Base-by-base conservation (phyloP, 495 filamentous ascomycete species). In the Massariosphaeria phaeospora region DNA sequence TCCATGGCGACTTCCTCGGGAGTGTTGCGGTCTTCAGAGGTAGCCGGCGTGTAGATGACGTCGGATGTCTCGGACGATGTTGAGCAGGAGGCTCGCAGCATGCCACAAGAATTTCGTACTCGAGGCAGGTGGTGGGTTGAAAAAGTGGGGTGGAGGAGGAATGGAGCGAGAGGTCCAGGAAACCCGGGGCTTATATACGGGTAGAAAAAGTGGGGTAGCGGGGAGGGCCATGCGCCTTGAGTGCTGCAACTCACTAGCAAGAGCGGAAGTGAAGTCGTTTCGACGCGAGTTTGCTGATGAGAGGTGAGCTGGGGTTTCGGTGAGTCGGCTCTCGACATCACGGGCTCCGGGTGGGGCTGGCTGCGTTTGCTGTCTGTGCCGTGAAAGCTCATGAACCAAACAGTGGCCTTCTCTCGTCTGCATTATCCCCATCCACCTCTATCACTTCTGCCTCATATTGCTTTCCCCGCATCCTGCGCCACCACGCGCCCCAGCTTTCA, bases 401-500 rank as follows among this genome's bases (percentile, higher is more conserved):
- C 23, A 56, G 21, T 12, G 43, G 21, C 43, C 21, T 29, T 20
- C 35, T 33, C 43, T 56, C 52, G 18, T 31, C 34, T 15, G 10
- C 30, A 8, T 26, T 54, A 7, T 49, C 56, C 7, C 26, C 54
- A 57, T 57, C 52, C 17, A 62, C 18, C 12, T 46, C 48, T 17
- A 46, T n/a, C 36, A 41, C 25, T 10, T 52, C 34, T n/a, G 46
- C 52, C 36, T 65, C 68, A 20, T 52, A 64, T 24, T 70, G 55
- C 39, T 69, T 62, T 25, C 66, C 69, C 31, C 62, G 69, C 8
- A 63, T 21, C 46, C 67, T 48, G 66, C 73, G 15, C 42, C 61
- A 52, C 62, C 61, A 29, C 58, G 46, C n/a, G 43, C 48, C 27
- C 45, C 66, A 40, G 56, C 65, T 40, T 51, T 49, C 23, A 36